A percentile compares a stretch with the other conserved stretches of the same genome.
These are phyloP conservation scores for Mycena pura DNA, from an alignment of 768 basidiomycete genomes.

Conservation along the genomic window DNA sequence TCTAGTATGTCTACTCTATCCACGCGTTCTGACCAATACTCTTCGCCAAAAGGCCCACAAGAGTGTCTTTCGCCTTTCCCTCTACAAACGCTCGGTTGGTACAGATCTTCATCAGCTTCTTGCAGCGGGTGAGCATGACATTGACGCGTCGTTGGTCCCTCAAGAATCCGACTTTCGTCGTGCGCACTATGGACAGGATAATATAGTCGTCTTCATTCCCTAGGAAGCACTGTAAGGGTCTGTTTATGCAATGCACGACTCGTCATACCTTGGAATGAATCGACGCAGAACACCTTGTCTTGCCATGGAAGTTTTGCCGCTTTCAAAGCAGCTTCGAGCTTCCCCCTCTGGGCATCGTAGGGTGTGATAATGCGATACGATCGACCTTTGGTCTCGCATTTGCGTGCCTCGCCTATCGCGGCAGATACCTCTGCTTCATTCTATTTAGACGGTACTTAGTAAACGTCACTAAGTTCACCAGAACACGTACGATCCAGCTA, in stretches of 20 bases:
- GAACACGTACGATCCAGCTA: slow-evolving; percentile 48
- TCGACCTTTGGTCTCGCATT: slow-evolving; percentile 43
- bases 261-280: slow-evolving; percentile 76
- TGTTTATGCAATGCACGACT: background rate
- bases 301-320: slow-evolving; percentile 53
- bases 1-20: background rate
- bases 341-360: slow-evolving; percentile 71
- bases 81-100: slow-evolving; percentile 60
- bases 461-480: background rate
- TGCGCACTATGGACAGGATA: slow-evolving; percentile 74
- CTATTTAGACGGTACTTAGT: slow-evolving; percentile 41
- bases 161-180: slow-evolving; percentile 68
- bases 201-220: slow-evolving; percentile 81
- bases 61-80: slow-evolving; percentile 36
- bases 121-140: slow-evolving; percentile 79
- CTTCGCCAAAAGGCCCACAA: slow-evolving; percentile 41
- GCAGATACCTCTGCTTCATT: slow-evolving; percentile 59
- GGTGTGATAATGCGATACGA: slow-evolving; percentile 73
- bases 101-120: slow-evolving; percentile 70
- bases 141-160: slow-evolving; percentile 64
- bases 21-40: slow-evolving; percentile 28
- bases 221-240: slow-evolving; percentile 31
- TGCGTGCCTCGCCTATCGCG: slow-evolving; percentile 51
- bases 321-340: slow-evolving; percentile 59
- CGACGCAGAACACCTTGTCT: slow-evolving; percentile 76